Evolutionary conservation across 2,329 filamentous ascomycete genomes (phyloP), one percentile per base, ranked within the genome.

Genomic region (Scopulariopsis brevicaulis): DNA sequence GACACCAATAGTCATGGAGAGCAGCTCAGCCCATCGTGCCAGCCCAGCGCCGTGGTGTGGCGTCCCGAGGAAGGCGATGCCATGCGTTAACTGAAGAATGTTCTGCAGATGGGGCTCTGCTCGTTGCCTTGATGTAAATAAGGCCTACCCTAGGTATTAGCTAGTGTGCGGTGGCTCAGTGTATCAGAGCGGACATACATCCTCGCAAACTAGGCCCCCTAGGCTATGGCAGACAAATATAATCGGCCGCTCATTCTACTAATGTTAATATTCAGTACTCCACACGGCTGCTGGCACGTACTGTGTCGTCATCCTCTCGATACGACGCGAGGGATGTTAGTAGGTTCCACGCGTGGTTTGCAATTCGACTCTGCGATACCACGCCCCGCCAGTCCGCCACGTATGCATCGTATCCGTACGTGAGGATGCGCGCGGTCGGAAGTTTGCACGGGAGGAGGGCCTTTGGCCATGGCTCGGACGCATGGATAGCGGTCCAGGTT

Each of bases 331-430:
- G 48, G 5, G 62, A 61, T n/a, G 60, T 64, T 6, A 71, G 57
- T 0, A 71, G 59, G 54, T 69, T 69, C 57, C 57, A 60, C 2
- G 68, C 56, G 58, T 71, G 68, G 55, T 69, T 63, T 11, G 59
- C 61, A 56, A 68, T 63, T 20, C 64, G 57, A 55, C 62, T 68
- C 55, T 65, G 59, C 22, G 65, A 68, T 1, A 66, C 64, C 54
- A 66, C 62, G 18, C 61, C 60, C 53, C 54, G 40, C 63, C 61
- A 65, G 52, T 65, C 60, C 4, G 59, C 60, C 2, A 70, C 63
- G 54, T 65, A 59, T 57, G 67, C 65, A 58, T 71, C 64, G 56
- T 73, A 54, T 12, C 52, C 52, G 18, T n/a, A 37, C 4, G 28
- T 37, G 14, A 54, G 52, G 2, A 37, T 15, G 52, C 52, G 32